Evolutionary conservation across 345 rosid genomes (phyloP).

Genomic region (Reutealis trisperma): DNA sequence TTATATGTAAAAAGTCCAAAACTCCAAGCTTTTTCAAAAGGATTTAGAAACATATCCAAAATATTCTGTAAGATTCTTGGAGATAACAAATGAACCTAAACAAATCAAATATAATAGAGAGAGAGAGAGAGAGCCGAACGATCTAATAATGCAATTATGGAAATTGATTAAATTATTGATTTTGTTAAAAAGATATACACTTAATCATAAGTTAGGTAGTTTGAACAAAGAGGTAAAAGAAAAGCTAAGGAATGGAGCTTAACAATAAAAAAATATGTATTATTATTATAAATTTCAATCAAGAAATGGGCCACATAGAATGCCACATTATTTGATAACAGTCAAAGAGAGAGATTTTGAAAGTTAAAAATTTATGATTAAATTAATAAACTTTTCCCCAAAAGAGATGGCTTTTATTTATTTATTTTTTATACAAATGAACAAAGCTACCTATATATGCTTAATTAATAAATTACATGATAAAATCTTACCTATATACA

Average conservation of each 20-base stretch:
- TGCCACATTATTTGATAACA: conserved; percentile 28
- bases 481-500: no score
- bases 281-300: conserved; percentile 17
- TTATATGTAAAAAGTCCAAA: background rate
- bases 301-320: conserved; percentile 32
- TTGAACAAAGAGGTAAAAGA: conserved; percentile 39
- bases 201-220: conserved; percentile 46
- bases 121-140: conserved; percentile 18
- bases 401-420: conserved; percentile 22
- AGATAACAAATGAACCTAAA: conserved; percentile 34
- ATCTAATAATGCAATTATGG: conserved; percentile 41
- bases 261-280: conserved; percentile 21
- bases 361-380: conserved; percentile 6
- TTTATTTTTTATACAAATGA: conserved; percentile 17
- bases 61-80: conserved; percentile 47
- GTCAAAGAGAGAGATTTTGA: conserved; percentile 45
- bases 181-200: conserved; percentile 14
- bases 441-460: background rate
- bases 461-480: no score
- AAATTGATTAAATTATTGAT: conserved; percentile 34
- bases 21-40: conserved; percentile 19
- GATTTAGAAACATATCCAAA: conserved; percentile 26
- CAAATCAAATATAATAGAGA: conserved; percentile 3
- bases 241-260: conserved; percentile 41
- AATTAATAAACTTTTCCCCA: conserved; percentile 13